phyloP scores from a whole-genome alignment of 192 early-diverging fungal genomes.

The Spinellus fusiger region DNA sequence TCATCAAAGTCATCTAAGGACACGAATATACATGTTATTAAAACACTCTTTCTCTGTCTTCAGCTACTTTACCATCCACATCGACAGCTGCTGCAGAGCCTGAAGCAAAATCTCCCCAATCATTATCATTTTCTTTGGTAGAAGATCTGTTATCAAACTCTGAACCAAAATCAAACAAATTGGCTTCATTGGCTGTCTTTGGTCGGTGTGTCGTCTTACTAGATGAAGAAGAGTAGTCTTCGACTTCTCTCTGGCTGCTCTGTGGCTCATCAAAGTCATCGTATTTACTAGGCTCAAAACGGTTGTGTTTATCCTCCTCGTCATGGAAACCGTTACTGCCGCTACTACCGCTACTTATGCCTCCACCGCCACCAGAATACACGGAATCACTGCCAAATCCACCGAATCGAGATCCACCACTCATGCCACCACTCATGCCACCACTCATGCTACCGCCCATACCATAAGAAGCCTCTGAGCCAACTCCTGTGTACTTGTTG shows the following conservation, averaged over 20 bases:
- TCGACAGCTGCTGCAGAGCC: slow-evolving; percentile 14
- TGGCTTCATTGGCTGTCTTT: slow-evolving; percentile 38
- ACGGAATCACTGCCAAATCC: slow-evolving; percentile 67
- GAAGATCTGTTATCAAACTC: slow-evolving; percentile 15
- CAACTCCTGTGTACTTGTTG: slow-evolving; percentile 80
- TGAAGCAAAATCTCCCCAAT: slow-evolving; percentile 76
- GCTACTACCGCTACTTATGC: slow-evolving; percentile 20
- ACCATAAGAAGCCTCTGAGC: slow-evolving; percentile 40
- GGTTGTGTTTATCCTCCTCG: slow-evolving; percentile 23
- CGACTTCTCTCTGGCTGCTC: slow-evolving; percentile 18
- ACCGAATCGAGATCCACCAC: slow-evolving; percentile 23
- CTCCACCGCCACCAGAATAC: slow-evolving; percentile 32
- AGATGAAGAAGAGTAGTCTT: slow-evolving; percentile 8
- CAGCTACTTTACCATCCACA: slow-evolving; percentile 13
- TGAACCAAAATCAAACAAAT: slow-evolving; percentile 70
- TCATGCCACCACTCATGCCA: slow-evolving; percentile 45
- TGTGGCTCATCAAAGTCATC: slow-evolving; percentile 30
- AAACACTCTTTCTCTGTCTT: neutral
- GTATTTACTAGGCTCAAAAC: slow-evolving; percentile 6
- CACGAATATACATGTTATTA: neutral
- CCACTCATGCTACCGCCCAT: slow-evolving; percentile 45
- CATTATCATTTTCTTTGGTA: slow-evolving; percentile 46
- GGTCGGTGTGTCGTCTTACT: neutral
- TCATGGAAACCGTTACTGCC: slow-evolving; percentile 24
- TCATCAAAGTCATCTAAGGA: slow-evolving; percentile 55